These are phyloP conservation scores for Geosmithia morbida DNA, from an alignment of 2,329 filamentous ascomycete genomes.

Conservation along the genomic window DNA sequence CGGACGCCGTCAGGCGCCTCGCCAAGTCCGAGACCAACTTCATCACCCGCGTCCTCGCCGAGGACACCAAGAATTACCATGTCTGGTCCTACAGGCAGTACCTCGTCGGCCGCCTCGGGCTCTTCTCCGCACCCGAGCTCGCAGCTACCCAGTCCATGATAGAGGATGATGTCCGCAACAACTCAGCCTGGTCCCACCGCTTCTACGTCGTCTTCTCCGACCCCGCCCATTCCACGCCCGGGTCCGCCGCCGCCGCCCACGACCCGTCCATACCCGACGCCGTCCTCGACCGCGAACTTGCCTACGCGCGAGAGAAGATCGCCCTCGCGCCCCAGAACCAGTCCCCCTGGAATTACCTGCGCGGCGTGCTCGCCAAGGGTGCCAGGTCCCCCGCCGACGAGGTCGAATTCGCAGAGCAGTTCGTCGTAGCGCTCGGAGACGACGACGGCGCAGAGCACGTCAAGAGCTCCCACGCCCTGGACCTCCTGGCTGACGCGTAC, in stretches of 20 bases:
- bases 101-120: constrained; percentile 49
- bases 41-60: constrained; percentile 62
- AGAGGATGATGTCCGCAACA: constrained; percentile 75
- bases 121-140: constrained; percentile 58
- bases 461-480: constrained; percentile 51
- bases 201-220: constrained; percentile 80
- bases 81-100: constrained; percentile 92
- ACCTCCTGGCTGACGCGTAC: constrained; percentile 58
- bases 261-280: constrained; percentile 44
- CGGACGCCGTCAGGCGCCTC: constrained; percentile 38
- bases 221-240: constrained; percentile 33
- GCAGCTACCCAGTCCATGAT: constrained; percentile 59
- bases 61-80: constrained; percentile 95
- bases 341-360: constrained; percentile 85
- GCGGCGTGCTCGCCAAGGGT: constrained; percentile 58
- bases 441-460: constrained; percentile 30
- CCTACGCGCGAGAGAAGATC: constrained; percentile 61
- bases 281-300: constrained; percentile 60
- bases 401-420: constrained; percentile 33
- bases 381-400: constrained; percentile 31
- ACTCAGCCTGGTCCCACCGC: constrained; percentile 93
- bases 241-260: constrained; percentile 30
- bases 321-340: constrained; percentile 79
- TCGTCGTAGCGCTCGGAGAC: constrained; percentile 31
- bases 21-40: constrained; percentile 59